These are phyloP conservation scores for Atractiella rhizophila DNA, from an alignment of 768 basidiomycete species.

Conservation along the genomic window DNA sequence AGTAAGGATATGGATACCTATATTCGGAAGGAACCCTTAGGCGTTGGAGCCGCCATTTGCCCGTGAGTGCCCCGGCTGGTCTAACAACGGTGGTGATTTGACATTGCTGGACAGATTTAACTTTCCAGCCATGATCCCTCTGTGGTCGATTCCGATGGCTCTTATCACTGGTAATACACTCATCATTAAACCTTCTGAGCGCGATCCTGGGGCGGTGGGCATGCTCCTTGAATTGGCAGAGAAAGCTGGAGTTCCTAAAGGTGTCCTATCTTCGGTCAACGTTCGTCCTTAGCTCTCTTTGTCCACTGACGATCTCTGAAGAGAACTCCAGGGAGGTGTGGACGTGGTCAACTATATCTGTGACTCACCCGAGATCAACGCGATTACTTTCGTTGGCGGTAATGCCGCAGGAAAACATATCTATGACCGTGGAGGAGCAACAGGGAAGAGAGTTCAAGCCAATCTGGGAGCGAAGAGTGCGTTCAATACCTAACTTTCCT, in stretches of 20 bases:
- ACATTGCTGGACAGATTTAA: constrained; percentile 1
- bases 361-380: constrained; percentile 69
- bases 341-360: constrained; percentile 76
- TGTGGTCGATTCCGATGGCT: constrained; percentile 71
- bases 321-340: constrained; percentile 73
- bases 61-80: constrained; percentile 74
- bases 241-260: constrained; percentile 31
- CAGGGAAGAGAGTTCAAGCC: constrained; percentile 66
- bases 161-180: constrained; percentile 76
- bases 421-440: constrained; percentile 56
- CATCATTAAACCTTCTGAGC: constrained; percentile 81
- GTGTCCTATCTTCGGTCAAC: not conserved
- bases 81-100: constrained; percentile 22
- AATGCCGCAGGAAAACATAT: constrained; percentile 84
- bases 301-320: not conserved
- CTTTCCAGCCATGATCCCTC: constrained; percentile 47
- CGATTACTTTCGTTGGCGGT: constrained; percentile 88
- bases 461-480: constrained; percentile 90
- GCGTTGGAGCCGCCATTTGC: constrained; percentile 43
- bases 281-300: not conserved
- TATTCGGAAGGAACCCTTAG: constrained; percentile 54
- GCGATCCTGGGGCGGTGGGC: constrained; percentile 91
- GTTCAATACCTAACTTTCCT: constrained; percentile 10
- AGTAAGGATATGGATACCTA: constrained; percentile 86
- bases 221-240: constrained; percentile 88